A percentile compares a stretch with the other conserved stretches of the same genome.
phyloP scores from a whole-genome alignment of 305 asterid species.

The Solanum chacoense region DNA sequence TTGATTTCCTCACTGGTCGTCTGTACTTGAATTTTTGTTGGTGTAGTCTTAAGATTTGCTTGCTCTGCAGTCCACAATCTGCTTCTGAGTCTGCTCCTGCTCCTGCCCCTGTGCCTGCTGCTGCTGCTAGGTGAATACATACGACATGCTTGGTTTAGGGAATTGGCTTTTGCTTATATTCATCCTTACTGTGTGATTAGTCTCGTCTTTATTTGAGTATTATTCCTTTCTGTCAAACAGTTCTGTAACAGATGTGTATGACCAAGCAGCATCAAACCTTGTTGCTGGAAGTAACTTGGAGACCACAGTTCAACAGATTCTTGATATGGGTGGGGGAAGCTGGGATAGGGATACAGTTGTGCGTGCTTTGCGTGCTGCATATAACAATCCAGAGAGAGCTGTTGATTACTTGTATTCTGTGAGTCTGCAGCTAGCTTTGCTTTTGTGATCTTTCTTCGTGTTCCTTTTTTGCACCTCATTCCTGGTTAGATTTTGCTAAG shows the following conservation, averaged over 20 bases:
- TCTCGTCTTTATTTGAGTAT: background rate
- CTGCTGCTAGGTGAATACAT: constrained; percentile 36
- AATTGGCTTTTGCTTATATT: background rate
- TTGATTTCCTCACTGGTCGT: background rate
- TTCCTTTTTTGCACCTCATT: background rate
- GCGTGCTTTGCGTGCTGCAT: constrained; percentile 81
- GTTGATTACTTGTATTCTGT: constrained; percentile 87
- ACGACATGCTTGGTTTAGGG: background rate
- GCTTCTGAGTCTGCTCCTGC: constrained; percentile 42
- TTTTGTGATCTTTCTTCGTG: background rate
- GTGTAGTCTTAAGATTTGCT: background rate
- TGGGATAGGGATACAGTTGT: constrained; percentile 81
- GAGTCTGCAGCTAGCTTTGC: constrained; percentile 17
- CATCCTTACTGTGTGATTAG: background rate
- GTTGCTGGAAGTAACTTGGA: constrained; percentile 81
- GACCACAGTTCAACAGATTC: constrained; percentile 60
- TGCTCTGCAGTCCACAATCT: constrained; percentile 37
- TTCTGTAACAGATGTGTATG: constrained; percentile 53
- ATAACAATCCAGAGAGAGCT: constrained; percentile 85
- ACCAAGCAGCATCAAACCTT: constrained; percentile 77
- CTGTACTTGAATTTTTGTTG: background rate
- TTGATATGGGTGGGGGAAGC: constrained; percentile 95
- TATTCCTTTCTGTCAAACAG: constrained; percentile 21
- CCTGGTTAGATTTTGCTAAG: background rate
- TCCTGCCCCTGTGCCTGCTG: constrained; percentile 32